phyloP scores from a whole-genome alignment of 768 basidiomycete genomes.

The Psilocybe azurescens region DNA sequence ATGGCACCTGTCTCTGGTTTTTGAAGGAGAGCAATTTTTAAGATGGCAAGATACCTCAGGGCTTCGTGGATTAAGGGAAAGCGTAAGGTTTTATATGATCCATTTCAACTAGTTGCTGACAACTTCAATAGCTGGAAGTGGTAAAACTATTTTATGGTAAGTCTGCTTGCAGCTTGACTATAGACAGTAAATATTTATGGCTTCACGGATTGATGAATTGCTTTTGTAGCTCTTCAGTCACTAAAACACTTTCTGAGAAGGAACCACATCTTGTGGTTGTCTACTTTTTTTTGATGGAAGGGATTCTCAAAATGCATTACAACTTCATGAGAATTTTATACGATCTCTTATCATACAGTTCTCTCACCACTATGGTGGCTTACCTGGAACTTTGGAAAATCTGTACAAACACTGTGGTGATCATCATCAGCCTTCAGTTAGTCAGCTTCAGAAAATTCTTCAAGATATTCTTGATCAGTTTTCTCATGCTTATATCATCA shows the following conservation, averaged over 20 bases:
- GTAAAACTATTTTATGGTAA: neutral
- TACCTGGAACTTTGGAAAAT: neutral
- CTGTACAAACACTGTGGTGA: neutral
- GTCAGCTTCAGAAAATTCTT: neutral
- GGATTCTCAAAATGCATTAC: neutral
- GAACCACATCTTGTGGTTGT: neutral
- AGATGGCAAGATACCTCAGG: neutral
- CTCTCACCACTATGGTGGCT: neutral
- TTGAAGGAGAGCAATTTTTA: neutral
- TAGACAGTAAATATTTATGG: too few relatives aligned
- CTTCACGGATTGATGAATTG: neutral
- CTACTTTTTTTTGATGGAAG: neutral
- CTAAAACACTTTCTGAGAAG: neutral
- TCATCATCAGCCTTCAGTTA: neutral
- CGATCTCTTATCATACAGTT: neutral
- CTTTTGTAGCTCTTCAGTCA: neutral
- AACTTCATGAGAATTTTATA: neutral
- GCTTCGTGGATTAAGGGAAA: neutral
- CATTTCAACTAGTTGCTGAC: neutral
- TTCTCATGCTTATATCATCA: too few relatives aligned
- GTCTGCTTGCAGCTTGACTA: neutral
- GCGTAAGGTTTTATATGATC: neutral
- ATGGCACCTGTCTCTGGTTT: neutral
- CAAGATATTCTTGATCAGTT: too few relatives aligned
- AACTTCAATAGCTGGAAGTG: neutral